These are phyloP conservation scores for Penicillium turbatum DNA, from an alignment of 495 filamentous ascomycete genomes.

Conservation along the genomic window DNA sequence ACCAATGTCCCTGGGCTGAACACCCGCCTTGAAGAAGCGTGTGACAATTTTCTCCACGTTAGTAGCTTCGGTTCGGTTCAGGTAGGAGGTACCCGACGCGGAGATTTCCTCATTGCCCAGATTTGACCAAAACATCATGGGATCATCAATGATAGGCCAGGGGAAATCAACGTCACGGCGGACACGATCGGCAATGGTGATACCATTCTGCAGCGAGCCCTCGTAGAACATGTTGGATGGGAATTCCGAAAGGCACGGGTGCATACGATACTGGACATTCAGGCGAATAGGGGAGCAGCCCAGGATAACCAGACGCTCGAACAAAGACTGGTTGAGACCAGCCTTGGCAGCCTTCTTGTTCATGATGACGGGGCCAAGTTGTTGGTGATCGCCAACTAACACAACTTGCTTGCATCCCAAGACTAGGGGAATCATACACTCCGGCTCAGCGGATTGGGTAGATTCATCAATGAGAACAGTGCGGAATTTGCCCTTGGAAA, in stretches of 20 bases:
- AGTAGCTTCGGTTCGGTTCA: slow-evolving; percentile 93
- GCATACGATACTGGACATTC: slow-evolving; percentile 99
- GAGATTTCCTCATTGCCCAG: slow-evolving; percentile 97
- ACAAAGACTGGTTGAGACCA: slow-evolving; percentile 93
- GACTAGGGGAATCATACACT: slow-evolving; percentile 98
- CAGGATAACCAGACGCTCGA: slow-evolving; percentile 92
- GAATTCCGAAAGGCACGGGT: slow-evolving; percentile 95
- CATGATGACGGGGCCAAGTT: slow-evolving; percentile 98
- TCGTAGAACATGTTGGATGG: slow-evolving; percentile 99
- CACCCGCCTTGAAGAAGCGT: slow-evolving; percentile 98
- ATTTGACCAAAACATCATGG: slow-evolving; percentile 99
- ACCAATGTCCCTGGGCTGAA: slow-evolving; percentile 85
- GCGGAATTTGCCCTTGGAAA: slow-evolving; percentile 95
- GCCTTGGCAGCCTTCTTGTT: slow-evolving; percentile 99
- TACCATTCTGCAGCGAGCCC: slow-evolving; percentile 93
- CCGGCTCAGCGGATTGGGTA: slow-evolving; percentile 97
- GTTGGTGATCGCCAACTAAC: slow-evolving; percentile 96
- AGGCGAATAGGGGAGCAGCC: slow-evolving; percentile 89
- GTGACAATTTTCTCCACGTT: slow-evolving; percentile 99
- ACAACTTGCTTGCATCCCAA: slow-evolving; percentile 98
- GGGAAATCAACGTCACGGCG: slow-evolving; percentile 96
- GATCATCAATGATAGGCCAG: slow-evolving; percentile 89
- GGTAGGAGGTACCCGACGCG: slow-evolving; percentile 93
- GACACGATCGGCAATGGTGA: slow-evolving; percentile 82
- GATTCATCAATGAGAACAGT: slow-evolving; percentile 98